Evolutionary conservation across 2,329 filamentous ascomycete species (phyloP).

Genomic region (Verticillium zaregamsianum): DNA sequence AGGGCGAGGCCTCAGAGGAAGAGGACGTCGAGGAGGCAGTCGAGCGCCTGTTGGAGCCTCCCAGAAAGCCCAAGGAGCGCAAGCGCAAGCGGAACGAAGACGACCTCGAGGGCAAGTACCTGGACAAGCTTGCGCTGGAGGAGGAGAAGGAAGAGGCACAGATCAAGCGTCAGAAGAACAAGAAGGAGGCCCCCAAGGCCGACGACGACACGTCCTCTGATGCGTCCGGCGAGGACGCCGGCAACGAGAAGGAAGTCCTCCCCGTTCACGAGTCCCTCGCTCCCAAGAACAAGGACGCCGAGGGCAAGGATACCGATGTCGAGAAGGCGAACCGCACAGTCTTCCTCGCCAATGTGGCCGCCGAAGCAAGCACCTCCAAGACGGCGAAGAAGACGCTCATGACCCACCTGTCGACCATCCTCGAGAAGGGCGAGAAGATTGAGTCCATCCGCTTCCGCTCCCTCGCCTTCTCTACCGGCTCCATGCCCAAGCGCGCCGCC

Average conservation of each 20-base stretch:
- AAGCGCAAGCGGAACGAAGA: constrained; percentile 69
- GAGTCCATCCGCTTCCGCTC: constrained; percentile 94
- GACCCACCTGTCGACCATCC: constrained; percentile 72
- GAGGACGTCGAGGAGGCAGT: constrained; percentile 32
- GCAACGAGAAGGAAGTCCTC: constrained; percentile 41
- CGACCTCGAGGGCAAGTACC: constrained; percentile 66
- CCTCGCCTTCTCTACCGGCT: constrained; percentile 72
- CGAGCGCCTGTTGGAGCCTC: constrained; percentile 32
- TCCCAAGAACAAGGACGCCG: constrained; percentile 43
- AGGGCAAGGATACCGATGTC: constrained; percentile 58
- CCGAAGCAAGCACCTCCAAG: constrained; percentile 77
- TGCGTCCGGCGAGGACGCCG: constrained; percentile 22
- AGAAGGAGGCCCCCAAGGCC: constrained; percentile 23
- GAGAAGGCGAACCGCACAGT: constrained; percentile 88
- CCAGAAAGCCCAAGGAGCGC: constrained; percentile 41
- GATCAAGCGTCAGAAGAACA: constrained; percentile 48
- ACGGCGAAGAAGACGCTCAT: constrained; percentile 73
- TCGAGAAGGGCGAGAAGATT: constrained; percentile 65
- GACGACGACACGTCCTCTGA: constrained; percentile 22
- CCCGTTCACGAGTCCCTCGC: constrained; percentile 56
- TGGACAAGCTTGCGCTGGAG: constrained; percentile 59
- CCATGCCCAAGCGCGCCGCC: constrained; percentile 88
- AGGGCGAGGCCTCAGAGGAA: constrained; percentile 2
- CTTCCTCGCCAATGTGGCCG: constrained; percentile 89
- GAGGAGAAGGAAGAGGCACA: constrained; percentile 49